phyloP scores from a whole-genome alignment of 441 rosid genomes.

The Theobroma grandiflorum region DNA sequence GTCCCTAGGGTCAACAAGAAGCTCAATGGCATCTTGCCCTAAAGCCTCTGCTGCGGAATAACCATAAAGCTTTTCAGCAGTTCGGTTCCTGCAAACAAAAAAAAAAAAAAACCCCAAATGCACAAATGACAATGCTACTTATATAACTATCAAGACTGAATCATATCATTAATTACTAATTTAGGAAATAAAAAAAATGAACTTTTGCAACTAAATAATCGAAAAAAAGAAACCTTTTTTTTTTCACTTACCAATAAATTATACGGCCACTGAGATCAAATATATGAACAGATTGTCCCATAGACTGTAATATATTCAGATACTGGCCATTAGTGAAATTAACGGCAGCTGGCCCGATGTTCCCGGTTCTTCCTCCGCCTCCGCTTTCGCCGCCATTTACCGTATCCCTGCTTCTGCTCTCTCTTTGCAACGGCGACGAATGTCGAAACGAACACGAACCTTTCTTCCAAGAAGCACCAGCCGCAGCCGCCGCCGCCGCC shows the following conservation, averaged over 20 bases:
- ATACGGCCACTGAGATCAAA: conserved; percentile 64
- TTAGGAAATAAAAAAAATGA: not conserved
- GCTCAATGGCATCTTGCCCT: conserved; percentile 70
- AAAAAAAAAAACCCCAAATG: not conserved
- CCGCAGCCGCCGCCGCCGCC: conserved; percentile 29
- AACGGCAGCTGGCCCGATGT: conserved; percentile 59
- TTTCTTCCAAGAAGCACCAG: conserved; percentile 51
- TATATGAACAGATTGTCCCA: conserved; percentile 95
- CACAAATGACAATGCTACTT: not conserved
- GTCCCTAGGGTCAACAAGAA: conserved; percentile 71
- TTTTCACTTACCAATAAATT: conserved; percentile 75
- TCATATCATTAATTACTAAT: not conserved
- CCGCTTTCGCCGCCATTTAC: conserved; percentile 29
- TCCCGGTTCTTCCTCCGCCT: conserved; percentile 31
- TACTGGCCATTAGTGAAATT: conserved; percentile 74
- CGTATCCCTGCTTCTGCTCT: conserved; percentile 50
- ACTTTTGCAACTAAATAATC: not conserved
- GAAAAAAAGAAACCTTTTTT: not conserved
- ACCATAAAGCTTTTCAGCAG: conserved; percentile 88
- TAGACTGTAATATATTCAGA: conserved; percentile 87
- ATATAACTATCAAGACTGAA: not conserved
- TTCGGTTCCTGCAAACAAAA: conserved; percentile 71
- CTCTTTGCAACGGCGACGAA: conserved; percentile 87
- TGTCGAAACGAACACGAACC: conserved; percentile 71
- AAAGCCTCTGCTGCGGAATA: conserved; percentile 79